These are phyloP conservation scores for Sequoiadendron giganteum DNA, from an alignment of 75 land plant species.

Conservation along the genomic window DNA sequence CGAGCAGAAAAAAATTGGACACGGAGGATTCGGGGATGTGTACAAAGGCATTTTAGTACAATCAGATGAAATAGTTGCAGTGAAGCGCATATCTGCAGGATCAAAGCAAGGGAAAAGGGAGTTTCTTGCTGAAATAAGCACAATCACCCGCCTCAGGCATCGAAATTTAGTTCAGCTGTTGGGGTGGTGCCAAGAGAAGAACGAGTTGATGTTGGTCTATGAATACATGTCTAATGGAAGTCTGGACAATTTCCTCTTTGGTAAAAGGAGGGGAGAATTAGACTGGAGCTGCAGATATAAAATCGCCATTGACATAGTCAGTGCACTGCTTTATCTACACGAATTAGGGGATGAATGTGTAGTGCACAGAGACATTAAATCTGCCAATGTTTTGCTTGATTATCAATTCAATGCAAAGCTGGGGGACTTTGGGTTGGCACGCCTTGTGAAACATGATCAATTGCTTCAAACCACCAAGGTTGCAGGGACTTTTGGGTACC, in stretches of 20 bases:
- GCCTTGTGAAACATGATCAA: slow-evolving; percentile 25
- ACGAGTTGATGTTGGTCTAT: slow-evolving; percentile 39
- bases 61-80: slow-evolving; percentile 19
- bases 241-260: slow-evolving; percentile 23
- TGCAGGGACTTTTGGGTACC: slow-evolving; percentile 37
- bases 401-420: slow-evolving; percentile 39
- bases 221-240: slow-evolving; percentile 47
- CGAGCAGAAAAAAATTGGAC: no score
- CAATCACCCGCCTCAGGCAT: slow-evolving; percentile 38
- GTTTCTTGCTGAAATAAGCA: slow-evolving; percentile 30
- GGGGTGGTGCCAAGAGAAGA: slow-evolving; percentile 43
- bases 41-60: no score
- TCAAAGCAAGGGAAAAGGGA: slow-evolving; percentile 38
- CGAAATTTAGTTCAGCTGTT: slow-evolving; percentile 37
- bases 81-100: slow-evolving; percentile 29
- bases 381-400: slow-evolving; percentile 53
- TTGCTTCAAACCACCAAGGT: slow-evolving; percentile 13
- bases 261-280: not conserved
- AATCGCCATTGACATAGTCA: slow-evolving; percentile 32
- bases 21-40: no score
- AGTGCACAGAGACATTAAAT: slow-evolving; percentile 45
- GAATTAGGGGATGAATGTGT: slow-evolving; percentile 35
- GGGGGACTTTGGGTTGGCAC: slow-evolving; percentile 54
- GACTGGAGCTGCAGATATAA: slow-evolving; percentile 20
- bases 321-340: slow-evolving; percentile 45